Evolutionary conservation across 2,329 filamentous ascomycete species (phyloP), one percentile per base, ranked within the genome.

Genomic region (Plenodomus lindquistii): DNA sequence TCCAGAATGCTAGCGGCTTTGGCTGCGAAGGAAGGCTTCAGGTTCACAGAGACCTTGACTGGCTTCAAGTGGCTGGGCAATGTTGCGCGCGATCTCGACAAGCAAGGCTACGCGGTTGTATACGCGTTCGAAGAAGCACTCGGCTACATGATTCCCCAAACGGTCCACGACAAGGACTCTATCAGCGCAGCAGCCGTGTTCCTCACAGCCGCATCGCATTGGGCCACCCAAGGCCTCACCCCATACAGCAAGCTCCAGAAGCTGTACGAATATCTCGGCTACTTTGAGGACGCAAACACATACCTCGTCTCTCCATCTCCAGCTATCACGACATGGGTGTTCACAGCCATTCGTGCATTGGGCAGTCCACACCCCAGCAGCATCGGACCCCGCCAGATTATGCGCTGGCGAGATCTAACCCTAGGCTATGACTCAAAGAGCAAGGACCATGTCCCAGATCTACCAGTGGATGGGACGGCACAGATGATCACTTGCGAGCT

Each of bases 1-100:
- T 84, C 81, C 0, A 76, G 79, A n/a, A 86, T 86, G 82, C 75
- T 87, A 1, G 73, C 77, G 10, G 77, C 77, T 20, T 80, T 86
- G 71, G 82, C 82, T 1, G 62, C 72, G 21, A 71, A 76, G 17
- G 79, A 81, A 65, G 80, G 79, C 2, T 81, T 85, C 53, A 72
- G 79, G 42, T 85, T 82, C 60, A 74, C 77, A 48, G 84, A 86
- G 59, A 85, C 84, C 0, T 69, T 87, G 22, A 87, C 84, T 0
- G 84, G 84, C 1, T 87, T 87, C 73, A 87, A 87, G 65, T 87
- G 84, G 84, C 79, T 87, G 53, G 84, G 83, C 2, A 86, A 85
- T 53, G 75, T 80, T 38, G 81, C 82, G 1, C 76, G 78, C 16
- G 71, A 78, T n/a, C 74, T 85, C 2, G 72, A 62, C 2, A 54